These are phyloP conservation scores for Suillus clintonianus DNA, from an alignment of 768 basidiomycete species.

Conservation along the genomic window DNA sequence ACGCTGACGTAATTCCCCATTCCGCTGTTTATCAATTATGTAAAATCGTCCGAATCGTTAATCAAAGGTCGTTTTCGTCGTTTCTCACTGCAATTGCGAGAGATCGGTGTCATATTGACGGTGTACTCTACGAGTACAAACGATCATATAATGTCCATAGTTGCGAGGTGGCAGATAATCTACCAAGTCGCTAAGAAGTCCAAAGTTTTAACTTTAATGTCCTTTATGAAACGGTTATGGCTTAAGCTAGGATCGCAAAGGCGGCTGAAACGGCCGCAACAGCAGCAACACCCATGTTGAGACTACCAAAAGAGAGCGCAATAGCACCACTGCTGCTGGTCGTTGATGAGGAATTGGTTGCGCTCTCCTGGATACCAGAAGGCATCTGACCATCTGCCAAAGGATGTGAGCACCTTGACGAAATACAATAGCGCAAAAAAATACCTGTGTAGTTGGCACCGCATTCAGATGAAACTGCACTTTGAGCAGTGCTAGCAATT, in stretches of 20 bases:
- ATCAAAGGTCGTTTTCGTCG: not conserved
- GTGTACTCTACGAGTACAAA: not conserved
- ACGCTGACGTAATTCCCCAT: not conserved
- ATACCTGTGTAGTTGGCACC: slow-evolving; percentile 57
- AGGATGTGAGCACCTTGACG: slow-evolving; percentile 4
- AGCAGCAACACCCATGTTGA: slow-evolving; percentile 27
- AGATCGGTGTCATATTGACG: not conserved
- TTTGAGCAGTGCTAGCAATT: slow-evolving; percentile 26
- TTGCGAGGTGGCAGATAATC: not conserved
- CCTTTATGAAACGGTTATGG: not conserved
- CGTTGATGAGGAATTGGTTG: slow-evolving; percentile 22
- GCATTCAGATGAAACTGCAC: slow-evolving; percentile 38
- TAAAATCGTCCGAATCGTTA: not conserved
- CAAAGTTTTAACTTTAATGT: not conserved
- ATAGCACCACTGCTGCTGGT: slow-evolving; percentile 19
- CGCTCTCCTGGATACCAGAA: slow-evolving; percentile 22
- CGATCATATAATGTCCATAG: not conserved
- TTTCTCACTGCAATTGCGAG: not conserved
- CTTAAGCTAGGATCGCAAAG: slow-evolving; percentile 37
- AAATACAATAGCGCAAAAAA: slow-evolving; percentile 3
- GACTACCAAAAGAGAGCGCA: slow-evolving; percentile 20
- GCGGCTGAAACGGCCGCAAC: slow-evolving; percentile 35
- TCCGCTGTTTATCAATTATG: not conserved
- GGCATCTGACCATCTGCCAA: slow-evolving; percentile 33
- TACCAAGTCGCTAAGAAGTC: not conserved